Percentiles rank a stretch among this genome's conserved stretches.
These are phyloP conservation scores for Myxozyma neotropica DNA, from an alignment of 805 yeast species.

Conservation along the genomic window DNA sequence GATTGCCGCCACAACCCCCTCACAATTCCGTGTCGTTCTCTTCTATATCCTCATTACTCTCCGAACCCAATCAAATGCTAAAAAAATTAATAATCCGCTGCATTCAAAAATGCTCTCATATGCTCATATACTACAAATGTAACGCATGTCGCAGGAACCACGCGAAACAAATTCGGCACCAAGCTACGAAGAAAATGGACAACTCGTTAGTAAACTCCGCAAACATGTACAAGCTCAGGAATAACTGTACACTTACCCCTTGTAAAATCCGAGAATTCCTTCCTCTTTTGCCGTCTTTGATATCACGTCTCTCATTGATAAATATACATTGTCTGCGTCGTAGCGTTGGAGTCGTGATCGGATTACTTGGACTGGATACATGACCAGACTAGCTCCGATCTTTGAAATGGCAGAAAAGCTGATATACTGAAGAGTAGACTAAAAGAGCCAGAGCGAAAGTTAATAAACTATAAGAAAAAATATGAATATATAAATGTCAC, in stretches of 20 bases:
- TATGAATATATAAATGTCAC: neutral
- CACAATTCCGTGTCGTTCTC: no score
- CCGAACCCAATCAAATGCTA: no score
- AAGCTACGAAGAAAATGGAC: slow-evolving; percentile 41
- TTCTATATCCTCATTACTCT: no score
- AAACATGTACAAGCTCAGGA: neutral
- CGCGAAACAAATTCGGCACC: slow-evolving; percentile 73
- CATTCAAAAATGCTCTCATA: slow-evolving; percentile 11
- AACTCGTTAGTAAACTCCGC: neutral
- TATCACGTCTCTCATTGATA: slow-evolving; percentile 43
- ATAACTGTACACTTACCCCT: slow-evolving; percentile 52
- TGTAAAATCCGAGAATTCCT: slow-evolving; percentile 73
- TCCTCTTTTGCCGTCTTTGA: slow-evolving; percentile 50
- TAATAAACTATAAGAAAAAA: no score
- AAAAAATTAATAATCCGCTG: neutral
- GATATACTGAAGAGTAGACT: slow-evolving; percentile 59
- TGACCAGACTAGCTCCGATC: slow-evolving; percentile 61
- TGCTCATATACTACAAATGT: slow-evolving; percentile 84
- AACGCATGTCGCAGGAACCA: slow-evolving; percentile 89
- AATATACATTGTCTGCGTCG: slow-evolving; percentile 39
- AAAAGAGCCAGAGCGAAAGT: no score
- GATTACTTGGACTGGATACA: slow-evolving; percentile 85
- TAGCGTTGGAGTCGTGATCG: slow-evolving; percentile 72
- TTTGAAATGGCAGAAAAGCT: slow-evolving; percentile 70
- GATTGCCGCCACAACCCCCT: no score